A percentile compares a stretch with the other conserved stretches of the same genome.
Conservation (phyloP, 345 rosid genomes). For the Hibiscus tridactylites region DNA sequence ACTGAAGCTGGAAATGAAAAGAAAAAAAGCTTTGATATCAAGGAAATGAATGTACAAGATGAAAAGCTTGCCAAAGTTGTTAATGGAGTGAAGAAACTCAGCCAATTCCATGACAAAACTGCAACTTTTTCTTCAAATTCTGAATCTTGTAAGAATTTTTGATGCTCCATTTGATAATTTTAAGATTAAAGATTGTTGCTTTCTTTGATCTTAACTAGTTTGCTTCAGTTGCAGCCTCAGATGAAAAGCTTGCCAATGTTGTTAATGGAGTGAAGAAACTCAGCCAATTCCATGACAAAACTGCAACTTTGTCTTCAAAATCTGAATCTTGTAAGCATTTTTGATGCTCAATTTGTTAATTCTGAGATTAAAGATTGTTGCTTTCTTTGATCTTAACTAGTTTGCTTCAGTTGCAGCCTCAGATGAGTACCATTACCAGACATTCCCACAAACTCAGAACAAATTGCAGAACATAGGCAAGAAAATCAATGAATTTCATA, state of each 20-base stretch:
- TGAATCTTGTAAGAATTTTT: conserved; percentile 21
- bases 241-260: conserved; percentile 15
- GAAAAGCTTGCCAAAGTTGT: conserved; percentile 20
- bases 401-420: conserved; percentile 19
- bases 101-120: conserved; percentile 34
- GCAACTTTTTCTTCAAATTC: conserved; percentile 24
- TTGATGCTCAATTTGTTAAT: not conserved
- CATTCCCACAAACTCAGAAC: conserved; percentile 42
- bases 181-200: not conserved
- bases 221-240: conserved; percentile 21
- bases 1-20: conserved; percentile 27
- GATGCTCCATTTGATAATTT: not conserved
- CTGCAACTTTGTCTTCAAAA: conserved; percentile 25
- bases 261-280: conserved; percentile 27
- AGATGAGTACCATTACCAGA: conserved; percentile 26
- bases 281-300: conserved; percentile 32
- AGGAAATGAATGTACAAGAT: conserved; percentile 39
- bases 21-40: conserved; percentile 35
- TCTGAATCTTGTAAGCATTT: conserved; percentile 21
- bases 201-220: not conserved
- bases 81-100: conserved; percentile 24
- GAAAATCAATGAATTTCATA: conserved; percentile 4
- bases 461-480: conserved; percentile 71
- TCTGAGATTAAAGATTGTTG: not conserved
- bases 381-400: not conserved